phyloP scores from a whole-genome alignment of 768 basidiomycete genomes.

The Tulasnella sp. region DNA sequence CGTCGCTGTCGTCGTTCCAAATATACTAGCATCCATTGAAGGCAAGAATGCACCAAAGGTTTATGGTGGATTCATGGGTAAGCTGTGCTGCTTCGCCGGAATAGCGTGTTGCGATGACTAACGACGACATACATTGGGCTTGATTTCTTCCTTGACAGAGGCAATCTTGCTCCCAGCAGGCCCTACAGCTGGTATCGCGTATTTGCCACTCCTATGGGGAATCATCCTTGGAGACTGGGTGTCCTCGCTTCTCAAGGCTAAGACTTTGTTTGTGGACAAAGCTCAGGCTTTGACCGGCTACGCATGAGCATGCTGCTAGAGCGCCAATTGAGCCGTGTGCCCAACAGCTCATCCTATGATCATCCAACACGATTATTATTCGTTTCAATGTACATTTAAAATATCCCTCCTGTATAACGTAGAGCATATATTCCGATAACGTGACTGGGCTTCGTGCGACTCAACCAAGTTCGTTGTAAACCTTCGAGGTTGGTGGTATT shows the following conservation, averaged over 20 bases:
- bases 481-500: too few species aligned
- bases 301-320: background rate
- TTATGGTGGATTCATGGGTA: constrained; percentile 20
- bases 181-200: background rate
- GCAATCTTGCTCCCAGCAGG: constrained; percentile 14
- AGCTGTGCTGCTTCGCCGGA: background rate
- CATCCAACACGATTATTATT: background rate
- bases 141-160: background rate
- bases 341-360: background rate
- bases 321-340: background rate
- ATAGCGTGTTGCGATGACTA: background rate
- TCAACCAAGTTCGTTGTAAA: too few species aligned
- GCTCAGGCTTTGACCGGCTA: constrained; percentile 4
- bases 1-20: constrained; percentile 21
- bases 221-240: constrained; percentile 28
- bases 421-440: background rate
- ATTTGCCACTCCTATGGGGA: constrained; percentile 27
- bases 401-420: background rate
- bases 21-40: constrained; percentile 23
- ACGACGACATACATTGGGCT: background rate
- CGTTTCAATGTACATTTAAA: background rate
- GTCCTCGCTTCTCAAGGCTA: constrained; percentile 16
- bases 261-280: constrained; percentile 7
- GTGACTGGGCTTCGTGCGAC: too few species aligned
- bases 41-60: constrained; percentile 4